Percentiles rank a stretch among this genome's conserved stretches.
phyloP scores from a whole-genome alignment of 179 eudicot genomes.

The Kewa caespitosa region DNA sequence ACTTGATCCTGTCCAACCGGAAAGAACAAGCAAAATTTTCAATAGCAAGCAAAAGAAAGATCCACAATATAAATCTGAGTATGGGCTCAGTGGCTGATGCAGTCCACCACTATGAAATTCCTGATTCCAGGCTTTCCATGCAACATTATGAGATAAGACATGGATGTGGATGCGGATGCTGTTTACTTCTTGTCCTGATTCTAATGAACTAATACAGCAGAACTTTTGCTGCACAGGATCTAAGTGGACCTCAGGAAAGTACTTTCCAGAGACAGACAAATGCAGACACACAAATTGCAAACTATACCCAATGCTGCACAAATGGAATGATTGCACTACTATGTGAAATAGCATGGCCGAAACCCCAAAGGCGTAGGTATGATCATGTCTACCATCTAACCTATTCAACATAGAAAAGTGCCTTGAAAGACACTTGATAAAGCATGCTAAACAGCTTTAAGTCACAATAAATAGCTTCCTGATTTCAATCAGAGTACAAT shows the following conservation, averaged over 20 bases:
- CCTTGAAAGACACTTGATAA: too few relatives aligned
- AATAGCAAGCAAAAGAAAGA: background rate
- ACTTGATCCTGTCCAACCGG: conserved; percentile 58
- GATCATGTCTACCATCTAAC: background rate
- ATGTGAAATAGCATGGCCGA: background rate
- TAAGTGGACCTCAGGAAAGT: background rate
- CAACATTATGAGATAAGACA: too few relatives aligned
- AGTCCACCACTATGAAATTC: background rate
- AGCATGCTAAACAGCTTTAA: too few relatives aligned
- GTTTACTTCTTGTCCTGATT: too few relatives aligned
- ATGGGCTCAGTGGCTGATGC: background rate
- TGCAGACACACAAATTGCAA: background rate
- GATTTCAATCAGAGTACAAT: too few relatives aligned
- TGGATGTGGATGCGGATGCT: too few relatives aligned
- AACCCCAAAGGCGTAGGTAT: background rate
- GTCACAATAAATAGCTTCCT: too few relatives aligned
- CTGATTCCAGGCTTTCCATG: background rate
- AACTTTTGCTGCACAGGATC: background rate
- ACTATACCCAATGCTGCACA: background rate
- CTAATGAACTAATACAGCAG: background rate
- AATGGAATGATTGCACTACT: background rate
- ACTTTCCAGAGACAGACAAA: background rate
- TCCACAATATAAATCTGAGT: background rate
- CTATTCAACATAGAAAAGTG: too few relatives aligned
- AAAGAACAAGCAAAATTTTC: background rate